Evolutionary conservation across 2,329 filamentous ascomycete genomes (phyloP), one percentile per base, ranked within the genome.

Genomic region (Arthrobotrys sphaeroides): DNA sequence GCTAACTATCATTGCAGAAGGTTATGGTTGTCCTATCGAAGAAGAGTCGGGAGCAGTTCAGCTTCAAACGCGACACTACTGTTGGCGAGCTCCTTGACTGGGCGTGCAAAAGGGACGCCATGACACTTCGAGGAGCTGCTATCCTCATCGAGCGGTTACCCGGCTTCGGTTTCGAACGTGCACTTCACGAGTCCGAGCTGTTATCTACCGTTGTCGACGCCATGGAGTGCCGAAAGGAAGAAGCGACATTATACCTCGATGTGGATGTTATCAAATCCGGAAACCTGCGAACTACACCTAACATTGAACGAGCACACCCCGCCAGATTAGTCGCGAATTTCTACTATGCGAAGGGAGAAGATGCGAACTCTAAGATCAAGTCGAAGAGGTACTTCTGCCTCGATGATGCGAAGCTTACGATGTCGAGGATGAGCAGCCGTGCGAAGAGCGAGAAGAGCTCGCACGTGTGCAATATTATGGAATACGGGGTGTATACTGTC

Each of bases 401-500:
- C n/a, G 69, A 73, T 31, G 69, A 73, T 28, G 69, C 69, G 9
- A 73, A 73, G n/a, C 51, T 73, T 22, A 66, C 69, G 3, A 73
- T 73, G 69, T 73, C 69, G 18, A 59, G 69, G 53, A 73, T 73
- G 42, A 73, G 69, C 26, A 73, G 69, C 26, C 40, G 69, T 12
- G 51, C 61, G 3, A 73, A 73, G 51, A 67, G 60, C 28, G 60
- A 73, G 61, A 73, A 73, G 61, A 73, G 69, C 18, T 74, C 70
- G 6, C 70, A 74, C 31, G 70, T 74, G 16, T 74, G 70, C 62
- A 74, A 74, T 24, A 62, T 68, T 24, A 74, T 74, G 70, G 70
- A 74, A 28, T 74, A 74, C 24, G 70, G 70, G 3, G 57, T 74
- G 2, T 74, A 68, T 38, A 74, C 70, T 24, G 70, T 74, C 18